Percentiles rank a stretch among this genome's conserved stretches.
Evolutionary conservation across 257 asterid species (phyloP).

Genomic region (Solanum neorickii): DNA sequence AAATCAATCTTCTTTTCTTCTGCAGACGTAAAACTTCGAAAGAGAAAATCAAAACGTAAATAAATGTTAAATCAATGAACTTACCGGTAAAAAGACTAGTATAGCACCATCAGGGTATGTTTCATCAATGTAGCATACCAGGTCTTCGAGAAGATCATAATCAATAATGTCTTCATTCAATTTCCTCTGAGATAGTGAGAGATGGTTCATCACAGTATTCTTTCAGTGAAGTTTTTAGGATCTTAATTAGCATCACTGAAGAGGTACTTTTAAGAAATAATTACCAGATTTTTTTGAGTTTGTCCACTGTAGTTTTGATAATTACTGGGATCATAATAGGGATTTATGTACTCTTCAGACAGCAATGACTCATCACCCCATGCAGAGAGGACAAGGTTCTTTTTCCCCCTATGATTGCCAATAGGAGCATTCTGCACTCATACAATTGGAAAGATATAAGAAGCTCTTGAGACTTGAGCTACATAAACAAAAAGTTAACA

Average conservation of each 20-base stretch:
- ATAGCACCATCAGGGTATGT: conserved; percentile 75
- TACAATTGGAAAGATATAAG: not conserved
- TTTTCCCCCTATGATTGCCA: conserved; percentile 82
- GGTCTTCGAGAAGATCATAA: conserved; percentile 95
- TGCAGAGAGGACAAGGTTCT: conserved; percentile 74
- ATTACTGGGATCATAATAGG: conserved; percentile 44
- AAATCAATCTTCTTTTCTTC: not conserved
- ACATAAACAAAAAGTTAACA: not conserved
- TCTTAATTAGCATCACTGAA: not conserved
- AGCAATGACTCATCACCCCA: conserved; percentile 96
- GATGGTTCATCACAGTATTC: conserved; percentile 4
- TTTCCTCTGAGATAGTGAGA: conserved; percentile 43
- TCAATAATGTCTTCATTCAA: conserved; percentile 85
- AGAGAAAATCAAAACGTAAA: not conserved
- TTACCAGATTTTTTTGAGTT: conserved; percentile 78
- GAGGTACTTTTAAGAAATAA: not conserved
- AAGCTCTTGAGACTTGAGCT: not conserved
- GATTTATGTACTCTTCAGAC: conserved; percentile 64
- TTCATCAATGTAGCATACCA: conserved; percentile 78
- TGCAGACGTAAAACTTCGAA: not conserved
- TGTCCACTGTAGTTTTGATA: conserved; percentile 60
- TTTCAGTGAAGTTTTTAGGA: not conserved
- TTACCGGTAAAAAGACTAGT: conserved; percentile 86
- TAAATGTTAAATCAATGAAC: not conserved
- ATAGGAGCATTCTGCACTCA: conserved; percentile 63